Evolutionary conservation across 2,329 filamentous ascomycete species (phyloP).

Genomic region (Alternaria dauci): DNA sequence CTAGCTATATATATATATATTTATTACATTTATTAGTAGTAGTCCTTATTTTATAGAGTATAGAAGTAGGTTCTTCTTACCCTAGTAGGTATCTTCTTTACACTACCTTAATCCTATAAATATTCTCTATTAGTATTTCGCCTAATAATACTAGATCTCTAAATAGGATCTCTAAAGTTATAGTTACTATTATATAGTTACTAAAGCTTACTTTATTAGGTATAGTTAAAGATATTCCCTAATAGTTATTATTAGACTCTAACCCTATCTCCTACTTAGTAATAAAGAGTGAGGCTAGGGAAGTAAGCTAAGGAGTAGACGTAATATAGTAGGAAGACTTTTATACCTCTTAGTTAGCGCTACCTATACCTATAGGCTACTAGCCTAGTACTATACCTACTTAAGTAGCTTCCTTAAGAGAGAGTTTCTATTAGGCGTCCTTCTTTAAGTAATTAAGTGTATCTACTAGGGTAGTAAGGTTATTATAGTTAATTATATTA

Average conservation of each 20-base stretch:
- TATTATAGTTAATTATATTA: background rate
- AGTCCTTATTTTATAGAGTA: background rate
- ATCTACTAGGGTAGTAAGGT: slow-evolving; percentile 9
- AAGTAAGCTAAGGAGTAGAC: slow-evolving; percentile 3
- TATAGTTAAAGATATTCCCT: background rate
- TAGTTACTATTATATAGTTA: background rate
- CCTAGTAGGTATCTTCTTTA: background rate
- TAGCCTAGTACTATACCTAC: background rate
- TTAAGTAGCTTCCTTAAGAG: background rate
- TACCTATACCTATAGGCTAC: background rate
- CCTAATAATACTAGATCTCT: background rate
- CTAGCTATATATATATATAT: background rate
- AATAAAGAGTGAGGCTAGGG: slow-evolving; percentile 4
- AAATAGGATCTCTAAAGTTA: background rate
- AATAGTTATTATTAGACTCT: background rate
- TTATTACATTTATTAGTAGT: background rate
- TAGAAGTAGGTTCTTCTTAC: background rate
- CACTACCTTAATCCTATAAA: background rate
- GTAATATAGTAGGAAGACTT: slow-evolving; percentile 2
- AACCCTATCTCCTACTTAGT: slow-evolving; percentile 1
- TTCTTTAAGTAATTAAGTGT: slow-evolving; percentile 10
- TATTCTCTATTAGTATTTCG: background rate
- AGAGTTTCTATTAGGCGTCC: slow-evolving; percentile 7
- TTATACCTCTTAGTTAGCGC: slow-evolving; percentile 6
- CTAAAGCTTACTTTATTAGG: background rate